Percentiles rank a stretch among this genome's conserved stretches.
Evolutionary conservation across 2,329 filamentous ascomycete genomes (phyloP).

Genomic region (Diaporthe citri): DNA sequence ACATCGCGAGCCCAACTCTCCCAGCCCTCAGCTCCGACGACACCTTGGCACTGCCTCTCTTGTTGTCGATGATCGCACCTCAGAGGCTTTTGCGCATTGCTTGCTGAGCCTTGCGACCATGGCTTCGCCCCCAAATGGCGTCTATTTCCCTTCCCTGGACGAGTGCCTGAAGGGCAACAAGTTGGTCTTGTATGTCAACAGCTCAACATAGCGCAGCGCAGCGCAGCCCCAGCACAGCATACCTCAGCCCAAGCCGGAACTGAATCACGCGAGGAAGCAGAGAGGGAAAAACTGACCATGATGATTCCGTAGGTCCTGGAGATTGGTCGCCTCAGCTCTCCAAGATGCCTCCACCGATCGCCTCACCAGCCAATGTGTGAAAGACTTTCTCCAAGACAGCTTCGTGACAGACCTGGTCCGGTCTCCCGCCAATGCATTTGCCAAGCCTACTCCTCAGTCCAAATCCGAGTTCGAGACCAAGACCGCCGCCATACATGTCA

Average conservation of each 20-base stretch:
- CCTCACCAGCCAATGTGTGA: constrained; percentile 66
- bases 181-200: constrained; percentile 78
- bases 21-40: neutral
- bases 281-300: constrained; percentile 29
- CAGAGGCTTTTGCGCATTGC: constrained; percentile 39
- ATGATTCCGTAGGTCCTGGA: constrained; percentile 67
- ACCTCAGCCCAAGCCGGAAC: neutral
- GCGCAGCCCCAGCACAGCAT: neutral
- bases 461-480: constrained; percentile 84
- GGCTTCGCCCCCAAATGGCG: constrained; percentile 76
- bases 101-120: constrained; percentile 71
- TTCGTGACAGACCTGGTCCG: constrained; percentile 77
- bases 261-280: neutral
- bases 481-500: constrained; percentile 87
- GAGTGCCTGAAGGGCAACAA: constrained; percentile 86
- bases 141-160: constrained; percentile 87
- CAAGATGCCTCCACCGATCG: constrained; percentile 69
- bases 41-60: constrained; percentile 35
- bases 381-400: constrained; percentile 78
- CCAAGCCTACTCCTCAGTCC: constrained; percentile 70
- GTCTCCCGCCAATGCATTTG: constrained; percentile 77
- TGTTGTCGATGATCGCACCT: constrained; percentile 39
- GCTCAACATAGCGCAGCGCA: neutral
- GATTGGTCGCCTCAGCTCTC: constrained; percentile 67
- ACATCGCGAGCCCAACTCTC: constrained; percentile 6